Percentiles rank a stretch among this genome's conserved stretches.
Conservation (phyloP, 2,329 filamentous ascomycete species). For the Xylariales sp. region DNA sequence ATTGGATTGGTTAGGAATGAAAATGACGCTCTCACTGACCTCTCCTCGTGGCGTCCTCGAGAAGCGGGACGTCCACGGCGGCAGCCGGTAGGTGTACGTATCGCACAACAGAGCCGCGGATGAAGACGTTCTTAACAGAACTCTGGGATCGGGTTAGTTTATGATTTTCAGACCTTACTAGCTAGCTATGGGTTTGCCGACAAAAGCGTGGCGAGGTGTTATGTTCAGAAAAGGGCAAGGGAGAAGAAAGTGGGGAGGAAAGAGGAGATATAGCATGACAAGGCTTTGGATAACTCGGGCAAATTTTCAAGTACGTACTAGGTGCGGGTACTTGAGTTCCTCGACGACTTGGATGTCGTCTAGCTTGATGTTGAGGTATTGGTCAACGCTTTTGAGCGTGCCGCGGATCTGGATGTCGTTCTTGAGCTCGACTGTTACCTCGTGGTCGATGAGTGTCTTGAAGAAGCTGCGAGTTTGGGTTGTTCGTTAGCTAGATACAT, state of each 20-base stretch:
- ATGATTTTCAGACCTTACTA: background rate
- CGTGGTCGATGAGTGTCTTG: conserved; percentile 97
- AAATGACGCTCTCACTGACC: conserved; percentile 58
- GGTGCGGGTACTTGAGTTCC: conserved; percentile 92
- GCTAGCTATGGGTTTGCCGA: no score
- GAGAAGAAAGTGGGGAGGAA: background rate
- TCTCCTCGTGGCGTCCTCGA: conserved; percentile 92
- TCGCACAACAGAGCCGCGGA: conserved; percentile 89
- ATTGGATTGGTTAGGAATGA: background rate
- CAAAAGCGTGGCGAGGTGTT: no score
- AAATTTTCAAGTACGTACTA: conserved; percentile 64
- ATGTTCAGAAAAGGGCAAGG: background rate
- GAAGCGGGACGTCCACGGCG: conserved; percentile 84
- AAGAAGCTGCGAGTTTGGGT: conserved; percentile 77
- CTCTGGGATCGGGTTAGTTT: conserved; percentile 55
- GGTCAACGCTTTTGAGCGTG: conserved; percentile 95
- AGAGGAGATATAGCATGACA: background rate
- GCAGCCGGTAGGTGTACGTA: conserved; percentile 89
- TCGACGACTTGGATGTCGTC: conserved; percentile 95
- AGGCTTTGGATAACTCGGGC: background rate
- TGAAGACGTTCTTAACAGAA: conserved; percentile 95
- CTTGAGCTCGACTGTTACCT: conserved; percentile 98
- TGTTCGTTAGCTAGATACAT: conserved; percentile 14
- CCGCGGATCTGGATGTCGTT: conserved; percentile 98
- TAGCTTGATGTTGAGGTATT: conserved; percentile 99